phyloP scores from a whole-genome alignment of 1,284 basidiomycete species.

The Gomphus sp. region DNA sequence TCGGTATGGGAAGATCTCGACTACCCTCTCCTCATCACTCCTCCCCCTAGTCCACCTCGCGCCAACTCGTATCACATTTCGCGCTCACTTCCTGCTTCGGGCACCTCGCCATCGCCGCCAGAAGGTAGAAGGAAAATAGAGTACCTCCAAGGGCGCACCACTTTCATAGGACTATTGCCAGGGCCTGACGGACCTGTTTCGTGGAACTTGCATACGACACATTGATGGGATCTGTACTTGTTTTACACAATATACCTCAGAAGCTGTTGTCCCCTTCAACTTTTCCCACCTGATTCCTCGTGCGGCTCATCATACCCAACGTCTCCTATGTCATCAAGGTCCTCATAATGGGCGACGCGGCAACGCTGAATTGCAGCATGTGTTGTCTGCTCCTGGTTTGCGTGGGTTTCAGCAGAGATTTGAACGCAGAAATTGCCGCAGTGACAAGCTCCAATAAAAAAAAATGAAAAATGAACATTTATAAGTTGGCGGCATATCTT shows the following conservation, averaged over 20 bases:
- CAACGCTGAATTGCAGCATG: no score
- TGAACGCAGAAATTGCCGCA: no score
- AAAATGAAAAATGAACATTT: no score
- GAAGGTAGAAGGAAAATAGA: slow-evolving; percentile 1
- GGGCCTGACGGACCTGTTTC: background rate
- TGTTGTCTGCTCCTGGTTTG: no score
- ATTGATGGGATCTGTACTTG: background rate
- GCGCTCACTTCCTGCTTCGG: background rate
- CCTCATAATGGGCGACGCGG: no score
- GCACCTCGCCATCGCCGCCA: background rate
- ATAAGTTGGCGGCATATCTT: no score
- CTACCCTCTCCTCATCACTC: background rate
- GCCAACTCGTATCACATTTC: background rate
- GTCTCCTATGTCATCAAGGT: no score
- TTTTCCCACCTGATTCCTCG: no score
- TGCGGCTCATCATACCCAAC: no score
- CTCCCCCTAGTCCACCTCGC: background rate
- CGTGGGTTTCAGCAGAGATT: no score
- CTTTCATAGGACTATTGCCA: background rate
- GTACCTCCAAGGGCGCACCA: background rate
- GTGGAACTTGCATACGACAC: background rate
- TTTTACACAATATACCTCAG: background rate
- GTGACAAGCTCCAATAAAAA: no score
- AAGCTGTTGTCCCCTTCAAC: no score
- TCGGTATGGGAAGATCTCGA: slow-evolving; percentile 1